Conservation (phyloP, 1,139 yeast species). For the Yamadazyma taylorii region DNA sequence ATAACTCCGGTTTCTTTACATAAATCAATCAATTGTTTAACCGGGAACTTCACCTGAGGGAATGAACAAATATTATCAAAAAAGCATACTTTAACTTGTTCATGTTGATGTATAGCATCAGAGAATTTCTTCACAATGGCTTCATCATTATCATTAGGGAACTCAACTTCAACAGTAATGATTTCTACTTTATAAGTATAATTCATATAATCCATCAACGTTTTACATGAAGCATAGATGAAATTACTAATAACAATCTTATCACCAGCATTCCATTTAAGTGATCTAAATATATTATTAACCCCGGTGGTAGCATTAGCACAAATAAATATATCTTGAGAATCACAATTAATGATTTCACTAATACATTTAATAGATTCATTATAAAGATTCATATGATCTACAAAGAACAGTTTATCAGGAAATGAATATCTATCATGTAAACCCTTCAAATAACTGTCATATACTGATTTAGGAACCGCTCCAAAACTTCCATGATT, state of each 20-base stretch:
- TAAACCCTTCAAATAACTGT: conserved; percentile 22
- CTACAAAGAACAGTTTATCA: conserved; percentile 29
- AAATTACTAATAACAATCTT: conserved; percentile 48
- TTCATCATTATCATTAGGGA: background rate
- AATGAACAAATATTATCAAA: conserved; percentile 63
- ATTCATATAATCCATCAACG: conserved; percentile 47
- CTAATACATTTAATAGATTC: conserved; percentile 34
- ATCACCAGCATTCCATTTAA: conserved; percentile 53
- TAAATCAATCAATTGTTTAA: conserved; percentile 41
- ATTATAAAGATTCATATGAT: conserved; percentile 21
- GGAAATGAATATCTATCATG: conserved; percentile 32
- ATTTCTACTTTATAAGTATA: conserved; percentile 34
- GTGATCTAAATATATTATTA: conserved; percentile 56
- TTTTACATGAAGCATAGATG: conserved; percentile 55
- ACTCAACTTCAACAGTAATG: background rate
- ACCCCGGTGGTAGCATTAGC: conserved; percentile 61
- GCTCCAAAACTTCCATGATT: conserved; percentile 56
- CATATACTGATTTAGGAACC: conserved; percentile 39
- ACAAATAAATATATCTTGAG: conserved; percentile 45
- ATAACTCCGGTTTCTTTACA: conserved; percentile 48
- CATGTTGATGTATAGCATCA: background rate
- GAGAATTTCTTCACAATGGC: background rate
- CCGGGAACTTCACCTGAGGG: conserved; percentile 64
- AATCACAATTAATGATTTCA: conserved; percentile 40
- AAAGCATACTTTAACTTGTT: conserved; percentile 40